These are phyloP conservation scores for Puccinellia tenuiflora DNA, from an alignment of 176 grass and related monocot species.

Conservation along the genomic window DNA sequence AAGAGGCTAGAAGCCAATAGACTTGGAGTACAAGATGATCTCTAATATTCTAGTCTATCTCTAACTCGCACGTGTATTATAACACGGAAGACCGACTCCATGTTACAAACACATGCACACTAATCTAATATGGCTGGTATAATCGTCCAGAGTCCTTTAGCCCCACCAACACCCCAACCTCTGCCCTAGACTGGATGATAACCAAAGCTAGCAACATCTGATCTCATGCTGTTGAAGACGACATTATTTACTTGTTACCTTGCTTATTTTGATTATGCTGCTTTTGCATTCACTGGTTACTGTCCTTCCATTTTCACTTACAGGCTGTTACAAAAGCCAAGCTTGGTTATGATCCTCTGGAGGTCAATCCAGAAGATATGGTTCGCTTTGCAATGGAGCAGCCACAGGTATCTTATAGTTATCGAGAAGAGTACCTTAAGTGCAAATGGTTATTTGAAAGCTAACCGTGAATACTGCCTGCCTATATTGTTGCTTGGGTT, in stretches of 20 bases:
- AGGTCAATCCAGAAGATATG: slow-evolving; percentile 99
- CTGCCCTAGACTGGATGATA: background rate
- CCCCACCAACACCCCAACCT: background rate
- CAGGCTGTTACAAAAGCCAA: slow-evolving; percentile 99
- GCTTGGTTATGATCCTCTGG: slow-evolving; percentile 91
- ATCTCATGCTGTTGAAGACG: background rate
- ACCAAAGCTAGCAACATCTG: background rate
- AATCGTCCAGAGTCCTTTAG: background rate
- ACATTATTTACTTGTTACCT: background rate
- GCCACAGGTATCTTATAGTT: slow-evolving; percentile 58
- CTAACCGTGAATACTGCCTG: slow-evolving; percentile 4
- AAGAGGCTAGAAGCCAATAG: no score
- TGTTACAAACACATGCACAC: background rate
- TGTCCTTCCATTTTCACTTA: slow-evolving; percentile 34
- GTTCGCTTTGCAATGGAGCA: slow-evolving; percentile 89
- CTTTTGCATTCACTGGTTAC: background rate
- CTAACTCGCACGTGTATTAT: no score
- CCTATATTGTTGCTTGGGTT: background rate
- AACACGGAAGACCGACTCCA: background rate
- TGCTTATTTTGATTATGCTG: background rate
- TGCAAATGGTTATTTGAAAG: background rate
- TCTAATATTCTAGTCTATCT: no score
- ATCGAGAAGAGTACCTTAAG: background rate
- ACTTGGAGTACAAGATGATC: no score
- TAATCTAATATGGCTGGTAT: background rate